A percentile compares a stretch with the other conserved stretches of the same genome.
These are phyloP conservation scores for Cylindrotheca fusiformis DNA, from an alignment of 108 stramenopile genomes.

Conservation along the genomic window DNA sequence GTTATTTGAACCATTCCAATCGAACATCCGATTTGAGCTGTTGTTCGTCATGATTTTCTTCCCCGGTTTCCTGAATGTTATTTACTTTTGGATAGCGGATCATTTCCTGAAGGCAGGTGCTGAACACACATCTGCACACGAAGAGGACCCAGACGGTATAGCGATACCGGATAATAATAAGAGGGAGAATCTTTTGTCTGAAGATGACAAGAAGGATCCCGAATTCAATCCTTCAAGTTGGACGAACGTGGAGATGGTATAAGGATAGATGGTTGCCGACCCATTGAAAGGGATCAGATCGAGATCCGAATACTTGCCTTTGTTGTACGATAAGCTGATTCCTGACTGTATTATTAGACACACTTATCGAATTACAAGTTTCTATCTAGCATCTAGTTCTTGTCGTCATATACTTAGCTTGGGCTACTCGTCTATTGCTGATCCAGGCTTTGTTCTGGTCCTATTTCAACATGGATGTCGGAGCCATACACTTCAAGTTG, in stretches of 20 bases:
- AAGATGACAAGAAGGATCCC: constrained; percentile 15
- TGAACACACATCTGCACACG: constrained; percentile 54
- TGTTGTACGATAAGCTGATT: too few species aligned
- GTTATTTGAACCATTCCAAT: constrained; percentile 77
- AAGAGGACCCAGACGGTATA: constrained; percentile 31
- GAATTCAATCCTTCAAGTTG: constrained; percentile 4
- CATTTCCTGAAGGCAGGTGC: constrained; percentile 75
- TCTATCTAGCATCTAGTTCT: too few species aligned
- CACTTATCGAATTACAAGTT: too few species aligned
- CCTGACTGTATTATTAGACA: too few species aligned
- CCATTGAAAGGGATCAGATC: too few species aligned
- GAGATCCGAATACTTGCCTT: too few species aligned
- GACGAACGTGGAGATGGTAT: neutral
- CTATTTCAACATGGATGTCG: too few species aligned
- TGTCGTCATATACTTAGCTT: too few species aligned
- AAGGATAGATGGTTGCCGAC: neutral
- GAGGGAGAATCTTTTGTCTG: constrained; percentile 27
- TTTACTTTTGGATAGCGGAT: constrained; percentile 93
- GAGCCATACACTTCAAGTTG: too few species aligned
- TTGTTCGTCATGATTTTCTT: constrained; percentile 94
- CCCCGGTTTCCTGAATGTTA: constrained; percentile 84
- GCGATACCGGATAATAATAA: constrained; percentile 20
- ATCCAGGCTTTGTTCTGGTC: too few species aligned
- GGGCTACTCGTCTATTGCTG: too few species aligned
- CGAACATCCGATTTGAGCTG: constrained; percentile 81